These are phyloP conservation scores for Solanum pimpinellifolium DNA, from an alignment of 257 asterid species.

Conservation along the genomic window DNA sequence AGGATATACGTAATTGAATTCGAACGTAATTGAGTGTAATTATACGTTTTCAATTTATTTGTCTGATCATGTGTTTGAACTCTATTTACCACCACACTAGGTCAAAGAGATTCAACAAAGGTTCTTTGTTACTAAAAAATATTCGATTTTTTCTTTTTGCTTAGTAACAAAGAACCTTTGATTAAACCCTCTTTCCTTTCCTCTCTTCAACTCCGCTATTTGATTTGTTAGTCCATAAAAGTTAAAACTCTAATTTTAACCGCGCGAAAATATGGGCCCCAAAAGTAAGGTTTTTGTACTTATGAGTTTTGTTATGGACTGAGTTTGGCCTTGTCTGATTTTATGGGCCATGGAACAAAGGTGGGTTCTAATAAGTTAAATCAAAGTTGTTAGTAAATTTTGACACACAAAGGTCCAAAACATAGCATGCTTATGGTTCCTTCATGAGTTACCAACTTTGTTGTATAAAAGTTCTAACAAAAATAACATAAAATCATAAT, in stretches of 20 bases:
- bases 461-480: not conserved
- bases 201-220: not conserved
- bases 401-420: not conserved
- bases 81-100: too few species aligned
- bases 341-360: not conserved
- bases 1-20: too few species aligned
- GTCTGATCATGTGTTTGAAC: too few species aligned
- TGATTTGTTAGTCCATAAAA: not conserved
- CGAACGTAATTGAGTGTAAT: too few species aligned
- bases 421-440: not conserved
- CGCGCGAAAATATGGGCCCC: not conserved
- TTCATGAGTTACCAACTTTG: not conserved
- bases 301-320: not conserved
- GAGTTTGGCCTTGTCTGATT: not conserved
- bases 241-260: not conserved
- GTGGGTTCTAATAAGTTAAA: not conserved
- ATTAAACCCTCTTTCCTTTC: not conserved
- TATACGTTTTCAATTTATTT: too few species aligned
- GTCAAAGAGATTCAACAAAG: not conserved
- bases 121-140: too few species aligned
- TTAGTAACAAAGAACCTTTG: not conserved
- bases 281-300: not conserved
- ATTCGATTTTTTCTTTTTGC: not conserved
- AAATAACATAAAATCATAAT: not conserved
- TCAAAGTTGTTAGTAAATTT: not conserved